A percentile compares a stretch with the other conserved stretches of the same genome.
Evolutionary conservation across 106 monocot species (phyloP).

Genomic region (Vanilla planifolia): DNA sequence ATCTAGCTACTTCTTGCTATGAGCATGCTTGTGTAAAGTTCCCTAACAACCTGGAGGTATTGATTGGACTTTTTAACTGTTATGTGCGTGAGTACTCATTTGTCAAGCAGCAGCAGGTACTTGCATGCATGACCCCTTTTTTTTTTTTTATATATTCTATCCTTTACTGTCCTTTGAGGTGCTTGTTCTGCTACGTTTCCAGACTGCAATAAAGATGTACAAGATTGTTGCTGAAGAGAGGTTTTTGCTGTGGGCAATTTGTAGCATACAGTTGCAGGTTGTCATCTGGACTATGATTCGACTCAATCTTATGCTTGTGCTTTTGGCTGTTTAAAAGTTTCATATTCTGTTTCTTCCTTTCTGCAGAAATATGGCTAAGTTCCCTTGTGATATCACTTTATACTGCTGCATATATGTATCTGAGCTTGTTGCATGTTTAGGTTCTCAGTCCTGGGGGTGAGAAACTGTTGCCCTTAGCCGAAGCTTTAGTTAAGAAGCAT

Average conservation of each 20-base stretch:
- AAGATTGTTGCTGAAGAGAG: slow-evolving; percentile 91
- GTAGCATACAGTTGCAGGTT: slow-evolving; percentile 97
- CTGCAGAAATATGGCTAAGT: background rate
- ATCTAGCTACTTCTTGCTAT: slow-evolving; percentile 92
- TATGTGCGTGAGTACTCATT: slow-evolving; percentile 91
- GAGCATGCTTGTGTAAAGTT: slow-evolving; percentile 85
- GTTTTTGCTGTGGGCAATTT: slow-evolving; percentile 97
- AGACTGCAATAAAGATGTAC: slow-evolving; percentile 99
- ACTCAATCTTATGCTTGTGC: background rate
- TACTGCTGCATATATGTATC: background rate
- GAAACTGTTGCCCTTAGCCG: slow-evolving; percentile 74
- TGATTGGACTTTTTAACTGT: slow-evolving; percentile 96
- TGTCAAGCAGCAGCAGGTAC: slow-evolving; percentile 96
- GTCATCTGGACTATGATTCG: background rate
- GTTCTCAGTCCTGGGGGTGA: slow-evolving; percentile 64
- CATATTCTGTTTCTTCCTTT: background rate
- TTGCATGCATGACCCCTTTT: background rate
- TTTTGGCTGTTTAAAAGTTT: background rate
- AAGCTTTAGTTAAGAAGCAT: slow-evolving; percentile 89
- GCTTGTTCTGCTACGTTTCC: slow-evolving; percentile 23
- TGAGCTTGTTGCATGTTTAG: slow-evolving; percentile 26
- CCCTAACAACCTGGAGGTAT: slow-evolving; percentile 79
- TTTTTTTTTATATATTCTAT: slow-evolving; percentile 4
- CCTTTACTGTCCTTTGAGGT: background rate
- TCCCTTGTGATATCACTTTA: background rate